Evolutionary conservation across 179 eudicot genomes (phyloP), one percentile per base, ranked within the genome.

Genomic region (Corrigiola litoralis): DNA sequence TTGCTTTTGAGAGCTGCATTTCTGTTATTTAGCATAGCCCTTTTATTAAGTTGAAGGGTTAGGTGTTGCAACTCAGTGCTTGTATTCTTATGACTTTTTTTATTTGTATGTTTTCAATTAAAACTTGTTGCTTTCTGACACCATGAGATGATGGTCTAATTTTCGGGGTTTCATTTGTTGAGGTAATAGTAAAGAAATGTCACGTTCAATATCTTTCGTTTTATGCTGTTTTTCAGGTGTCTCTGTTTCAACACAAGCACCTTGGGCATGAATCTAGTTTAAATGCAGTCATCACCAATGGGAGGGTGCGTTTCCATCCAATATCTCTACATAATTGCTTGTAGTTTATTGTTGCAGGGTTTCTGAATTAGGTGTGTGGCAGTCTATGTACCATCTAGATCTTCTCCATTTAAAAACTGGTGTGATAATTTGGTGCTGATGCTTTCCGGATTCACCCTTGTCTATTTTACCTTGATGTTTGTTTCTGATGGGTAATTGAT

Each of bases 281-380:
- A 33, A 86, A 79, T 82, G 96, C 97, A 74, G 86, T 90, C 74
- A 79, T 95, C 75, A 95, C 99, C 38, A 95, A 91, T 82, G 99
- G 99, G 63, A 88, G 99, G 90, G 99, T 95, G 61, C 46, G 95
- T 73, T 65, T 59, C 49, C 59, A 36, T 34, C 58, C 38, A 24
- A 27, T 40, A 42, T 48, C 41, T 65, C 44, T 24, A 36, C 32
- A 38, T 21, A 32, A n/a, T 48, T 48, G 3, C 7, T 50, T 62
- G 64, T 41, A 5, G n/a, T 31, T 23, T 29, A 2, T 28, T 6
- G 0, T 9, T 42, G 13, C 20, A 11, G 12, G 40, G 21, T 29
- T 47, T 48, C 46, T 14, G 9, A 3, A 16, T 40, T 47, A 37
- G 44, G 44, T 46, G 53, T 48, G 42, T 13, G 61, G 16, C 28